phyloP scores from a whole-genome alignment of 768 basidiomycete species.

The Boletus sensibilis region DNA sequence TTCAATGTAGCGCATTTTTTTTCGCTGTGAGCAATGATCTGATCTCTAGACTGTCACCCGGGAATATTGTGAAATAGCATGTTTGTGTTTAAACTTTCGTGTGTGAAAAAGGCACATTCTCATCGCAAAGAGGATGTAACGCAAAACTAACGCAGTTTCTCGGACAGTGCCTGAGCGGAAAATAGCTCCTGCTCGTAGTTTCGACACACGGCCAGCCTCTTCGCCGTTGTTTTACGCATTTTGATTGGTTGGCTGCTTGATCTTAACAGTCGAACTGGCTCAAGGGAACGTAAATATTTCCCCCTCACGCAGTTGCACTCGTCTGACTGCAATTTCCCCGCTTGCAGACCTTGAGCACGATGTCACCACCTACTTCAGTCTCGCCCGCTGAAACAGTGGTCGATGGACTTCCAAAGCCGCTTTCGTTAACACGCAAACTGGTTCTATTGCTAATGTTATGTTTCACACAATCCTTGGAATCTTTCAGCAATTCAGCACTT shows the following conservation, averaged over 20 bases:
- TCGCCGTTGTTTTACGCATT: too few species aligned
- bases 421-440: conserved; percentile 28
- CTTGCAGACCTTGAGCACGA: neutral
- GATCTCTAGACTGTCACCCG: too few species aligned
- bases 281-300: neutral
- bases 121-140: neutral
- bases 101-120: neutral
- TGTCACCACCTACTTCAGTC: conserved; percentile 4
- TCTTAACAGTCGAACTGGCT: neutral
- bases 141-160: neutral
- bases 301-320: neutral
- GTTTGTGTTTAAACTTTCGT: neutral
- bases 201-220: neutral
- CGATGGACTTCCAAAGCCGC: conserved; percentile 2
- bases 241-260: neutral
- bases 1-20: neutral
- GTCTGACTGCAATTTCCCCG: neutral
- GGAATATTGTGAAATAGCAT: neutral
- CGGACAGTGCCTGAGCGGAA: neutral
- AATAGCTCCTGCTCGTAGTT: neutral
- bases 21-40: neutral
- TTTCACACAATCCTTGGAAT: conserved; percentile 43
- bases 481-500: conserved; percentile 43
- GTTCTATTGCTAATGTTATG: conserved; percentile 39
- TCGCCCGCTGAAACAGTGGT: neutral